Evolutionary conservation across 306 rosid genomes (phyloP).

Genomic region (Vigna mungo): DNA sequence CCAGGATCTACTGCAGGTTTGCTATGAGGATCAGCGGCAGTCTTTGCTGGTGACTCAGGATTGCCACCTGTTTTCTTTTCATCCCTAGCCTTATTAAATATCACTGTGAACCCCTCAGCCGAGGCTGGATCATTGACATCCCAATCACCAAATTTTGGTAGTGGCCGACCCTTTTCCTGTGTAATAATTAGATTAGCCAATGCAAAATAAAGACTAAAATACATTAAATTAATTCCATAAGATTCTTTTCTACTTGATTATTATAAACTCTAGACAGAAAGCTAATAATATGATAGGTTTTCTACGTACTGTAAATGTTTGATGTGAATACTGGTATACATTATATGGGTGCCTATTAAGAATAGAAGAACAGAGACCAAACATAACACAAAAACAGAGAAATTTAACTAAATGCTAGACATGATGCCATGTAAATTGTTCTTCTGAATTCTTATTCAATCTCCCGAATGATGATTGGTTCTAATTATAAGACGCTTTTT

Average conservation of each 20-base stretch:
- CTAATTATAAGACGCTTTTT: conserved; percentile 1
- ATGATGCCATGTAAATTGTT: conserved; percentile 12
- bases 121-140: conserved; percentile 99
- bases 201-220: conserved; percentile 22
- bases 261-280: conserved; percentile 23
- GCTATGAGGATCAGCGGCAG: conserved; percentile 55
- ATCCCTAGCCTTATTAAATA: conserved; percentile 95
- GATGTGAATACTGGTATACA: background rate
- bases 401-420: background rate
- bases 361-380: conserved; percentile 33
- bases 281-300: conserved; percentile 7
- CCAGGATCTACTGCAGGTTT: conserved; percentile 69
- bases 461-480: conserved; percentile 13
- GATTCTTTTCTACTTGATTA: conserved; percentile 20
- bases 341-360: background rate
- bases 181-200: conserved; percentile 37
- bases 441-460: conserved; percentile 29
- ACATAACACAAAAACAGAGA: conserved; percentile 18
- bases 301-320: background rate
- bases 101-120: conserved; percentile 98
- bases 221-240: background rate
- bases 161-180: conserved; percentile 95
- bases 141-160: conserved; percentile 99
- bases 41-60: conserved; percentile 91
- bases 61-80: conserved; percentile 98